Base-by-base conservation (phyloP, 345 rosid species). In the Murraya paniculata region DNA sequence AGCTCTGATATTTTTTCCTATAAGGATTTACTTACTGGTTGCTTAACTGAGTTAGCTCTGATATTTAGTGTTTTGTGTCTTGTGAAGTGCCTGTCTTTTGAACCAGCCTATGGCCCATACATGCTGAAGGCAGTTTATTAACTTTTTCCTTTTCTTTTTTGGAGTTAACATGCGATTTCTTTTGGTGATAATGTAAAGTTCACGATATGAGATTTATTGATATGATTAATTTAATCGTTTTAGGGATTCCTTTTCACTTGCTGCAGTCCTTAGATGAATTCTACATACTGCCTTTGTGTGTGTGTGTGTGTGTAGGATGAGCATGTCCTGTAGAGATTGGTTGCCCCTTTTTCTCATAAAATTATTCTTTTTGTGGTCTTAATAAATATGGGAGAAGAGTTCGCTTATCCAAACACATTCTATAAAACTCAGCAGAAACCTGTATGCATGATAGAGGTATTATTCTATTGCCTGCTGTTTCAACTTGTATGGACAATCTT, bases 11-110 rank as follows among this genome's bases (percentile, higher is more conserved):
- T 59, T 60, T 31, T n/a, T n/a, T n/a, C n/a, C 75, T 72, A 16
- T 36, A 27, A 59, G 27, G 30, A 25, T 48, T 62, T 74, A 9
- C 69, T 53, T 76, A 14, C 36, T 8, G 11, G 64, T 18, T 35
- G 64, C 27, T 70, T 21, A n/a, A 45, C 50, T 45, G 50, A 45
- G 50, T 77, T 64, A 64, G 61, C 45, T 35, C 65, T 50, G 74
- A 69, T 9, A 27, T 59, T 60, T 31, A 64, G 39, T 68, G 78
- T 27, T 62, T 60, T 38, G n/a, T 59, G 77, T 41, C 7, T 77
- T 69, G 59, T 65, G 7, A 11, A 70, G 36, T 59, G 57, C 21
- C 33, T 69, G 64, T 22, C 55, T 22, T 73, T 24, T n/a, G 45
- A 50, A 22, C 39, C 5, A 75, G 27, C 30, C 48, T 64, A 62